Base-by-base conservation (phyloP, 73 alveolate genomes). In the Stentor coeruleus region DNA sequence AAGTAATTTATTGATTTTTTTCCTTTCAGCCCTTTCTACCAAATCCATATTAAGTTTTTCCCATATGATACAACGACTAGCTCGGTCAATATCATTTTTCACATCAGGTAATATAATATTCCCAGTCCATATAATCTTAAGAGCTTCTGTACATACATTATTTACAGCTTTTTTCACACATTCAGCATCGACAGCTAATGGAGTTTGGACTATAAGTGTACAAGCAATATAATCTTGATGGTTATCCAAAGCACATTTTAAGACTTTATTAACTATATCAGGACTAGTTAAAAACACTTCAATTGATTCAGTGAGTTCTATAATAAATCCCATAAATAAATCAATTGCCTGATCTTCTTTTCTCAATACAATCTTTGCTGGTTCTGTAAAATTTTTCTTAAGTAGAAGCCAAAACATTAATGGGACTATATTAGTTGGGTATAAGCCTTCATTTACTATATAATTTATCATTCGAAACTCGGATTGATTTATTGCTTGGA, bases 61-160 rank as follows among this genome's bases (percentile, higher is more conserved):
- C 74, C 83, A 39, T 26, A 75, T 75, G 80, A 75, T 38, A 38
- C 83, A 26, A 1, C 39, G 33, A 37, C 38, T 75, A 14, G 30
- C 59, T 36, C 74, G 77, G 20, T 15, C 39, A 20, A 14, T n/a
- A 26, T 20, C 28, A 36, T 28, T 14, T 28, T 15, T 20, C 20
- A 33, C 66, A 37, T 20, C 26, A 26, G 15, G 26, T 66, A 66
- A 36, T 31, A 28, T 75, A 30, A 26, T 14, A 37, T 75, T 40
- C 39, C 83, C 83, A 36, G 72, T 75, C 72, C 83, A 75, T 14
- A 75, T 35, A 20, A 40, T 40, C 39, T 75, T 75, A 14, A 75
- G 0, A 33, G 38, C 14, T 35, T 35, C 83, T 14, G 39, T 75
- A n/a, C 81, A 75, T 14, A 14, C 14, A 6, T 20, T 37, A n/a